Base-by-base conservation (phyloP, 2,329 filamentous ascomycete genomes). In the Sarocladiaceae sp. region DNA sequence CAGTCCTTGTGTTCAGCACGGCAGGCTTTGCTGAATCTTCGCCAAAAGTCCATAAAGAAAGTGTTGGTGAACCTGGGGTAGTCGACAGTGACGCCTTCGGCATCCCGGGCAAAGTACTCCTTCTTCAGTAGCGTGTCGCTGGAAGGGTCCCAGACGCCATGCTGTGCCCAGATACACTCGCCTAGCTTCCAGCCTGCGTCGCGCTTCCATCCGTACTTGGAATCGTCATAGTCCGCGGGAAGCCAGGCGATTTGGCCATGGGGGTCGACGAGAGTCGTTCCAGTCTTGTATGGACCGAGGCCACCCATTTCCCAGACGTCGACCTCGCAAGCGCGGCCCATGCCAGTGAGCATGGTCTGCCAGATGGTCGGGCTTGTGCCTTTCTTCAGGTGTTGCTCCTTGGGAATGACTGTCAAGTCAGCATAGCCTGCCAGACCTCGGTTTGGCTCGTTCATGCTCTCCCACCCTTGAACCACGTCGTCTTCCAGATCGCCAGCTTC, bases 131-230 rank as follows among this genome's bases (percentile, higher is more conserved):
- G 67, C 0, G 76, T 79, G 59, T 96, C 89, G 2, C 77, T 85
- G 3, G 72, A 68, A 5, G 85, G 82, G 58, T 98, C 88, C 93
- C 93, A 98, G 5, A 98, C 80, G 1, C 90, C 91, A 61, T 98
- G 90, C 58, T 96, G 91, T 3, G 93, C 91, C 93, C 93, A 98
- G 32, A 98, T 63, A 57, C 93, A 97, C 63, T 94, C 81, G n/a
- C 93, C 93, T 15, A 98, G 68, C 61, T 83, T 90, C 93, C 93
- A 98, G 6, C 74, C 83, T 0, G 85, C 76, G 57, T 95, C 88
- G 51, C 93, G 80, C 59, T 85, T 89, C 82, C 88, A 98, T 27
- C 88, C 88, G 61, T 98, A 98, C 51, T 81, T 78, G 11, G 79
- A 82, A 53, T 98, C 93, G 55, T 95, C 85, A 59, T 91, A 88